Conservation (phyloP, 2,329 filamentous ascomycete species). For the Fusarium chuoi region DNA sequence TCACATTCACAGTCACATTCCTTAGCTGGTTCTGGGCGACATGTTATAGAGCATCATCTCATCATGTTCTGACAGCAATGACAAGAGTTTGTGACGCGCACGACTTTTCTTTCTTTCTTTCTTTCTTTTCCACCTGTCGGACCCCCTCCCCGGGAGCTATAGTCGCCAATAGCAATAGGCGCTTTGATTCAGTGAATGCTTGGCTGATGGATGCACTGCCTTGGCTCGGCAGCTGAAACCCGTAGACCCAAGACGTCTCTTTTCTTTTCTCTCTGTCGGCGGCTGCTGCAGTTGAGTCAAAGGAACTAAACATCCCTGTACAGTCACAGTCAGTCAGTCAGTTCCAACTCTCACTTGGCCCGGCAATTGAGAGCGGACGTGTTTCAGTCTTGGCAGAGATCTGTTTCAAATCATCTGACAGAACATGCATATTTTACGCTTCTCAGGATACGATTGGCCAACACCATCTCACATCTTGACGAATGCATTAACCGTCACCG, state of each 20-base stretch:
- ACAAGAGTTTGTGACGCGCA: slow-evolving; percentile 24
- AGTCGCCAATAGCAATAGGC: neutral
- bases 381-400: slow-evolving; percentile 23
- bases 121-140: neutral
- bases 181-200: neutral
- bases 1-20: slow-evolving; percentile 5
- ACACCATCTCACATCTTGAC: neutral
- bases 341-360: neutral
- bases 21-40: slow-evolving; percentile 5
- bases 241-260: slow-evolving; percentile 2
- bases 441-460: neutral
- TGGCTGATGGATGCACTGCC: slow-evolving; percentile 30
- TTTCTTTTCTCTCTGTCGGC: neutral
- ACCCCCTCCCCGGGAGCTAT: neutral
- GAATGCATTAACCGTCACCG: neutral
- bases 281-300: neutral
- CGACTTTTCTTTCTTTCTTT: slow-evolving; percentile 8
- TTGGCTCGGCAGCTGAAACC: slow-evolving; percentile 37
- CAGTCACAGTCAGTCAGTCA: neutral
- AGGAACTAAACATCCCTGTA: neutral
- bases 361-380: neutral
- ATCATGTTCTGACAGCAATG: slow-evolving; percentile 11
- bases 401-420: neutral
- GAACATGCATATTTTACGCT: neutral
- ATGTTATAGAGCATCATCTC: slow-evolving; percentile 8